Base-by-base conservation (phyloP, 176 grass and related monocot species). In the Poa pratensis region DNA sequence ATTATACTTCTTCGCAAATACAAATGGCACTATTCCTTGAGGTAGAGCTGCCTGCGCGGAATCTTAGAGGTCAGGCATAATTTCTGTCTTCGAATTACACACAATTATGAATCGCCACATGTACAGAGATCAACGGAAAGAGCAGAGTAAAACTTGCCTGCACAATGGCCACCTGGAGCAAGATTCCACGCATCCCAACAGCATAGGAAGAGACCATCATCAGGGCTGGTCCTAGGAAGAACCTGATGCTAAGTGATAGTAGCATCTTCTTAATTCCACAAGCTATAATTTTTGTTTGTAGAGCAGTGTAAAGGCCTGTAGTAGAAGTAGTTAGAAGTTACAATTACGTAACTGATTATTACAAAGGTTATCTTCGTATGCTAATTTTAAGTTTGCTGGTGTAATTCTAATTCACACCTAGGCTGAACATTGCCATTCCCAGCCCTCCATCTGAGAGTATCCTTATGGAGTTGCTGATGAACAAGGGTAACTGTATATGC, bases 341-440 rank as follows among this genome's bases (percentile, higher is more conserved):
- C 5, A 19, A 28, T 77, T 62, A 82, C 0, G 39, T 32, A 87
- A 97, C 6, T 77, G 24, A 18, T 82, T 59, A 82, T 48, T 57
- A 3, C 42, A 62, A 27, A 24, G n/a, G 69, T 58, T 76, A 77
- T 72, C 74, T 67, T 23, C 27, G 23, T 60, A 70, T 77, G 19
- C 11, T 79, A 53, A 78, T 79, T 79, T 58, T 80, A 84, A 65
- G 64, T 70, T 69, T 82, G 20, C 32, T 18, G 11, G 32, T 69
- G 24, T 49, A 79, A 60, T 73, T 55, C 78, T 48, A 78, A 59
- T 73, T 55, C 78, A 35, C 46, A 95, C 95, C 95, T 90, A 97
- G 68, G 80, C 95, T 97, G 79, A 97, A 93, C 95, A 97, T 97
- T 75, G 95, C 95, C 95, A 97, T 97, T 76, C 95, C 95, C 75